A percentile compares a stretch with the other conserved stretches of the same genome.
Conservation (phyloP, 208 protist species). For the Wallacemonas sp. region DNA sequence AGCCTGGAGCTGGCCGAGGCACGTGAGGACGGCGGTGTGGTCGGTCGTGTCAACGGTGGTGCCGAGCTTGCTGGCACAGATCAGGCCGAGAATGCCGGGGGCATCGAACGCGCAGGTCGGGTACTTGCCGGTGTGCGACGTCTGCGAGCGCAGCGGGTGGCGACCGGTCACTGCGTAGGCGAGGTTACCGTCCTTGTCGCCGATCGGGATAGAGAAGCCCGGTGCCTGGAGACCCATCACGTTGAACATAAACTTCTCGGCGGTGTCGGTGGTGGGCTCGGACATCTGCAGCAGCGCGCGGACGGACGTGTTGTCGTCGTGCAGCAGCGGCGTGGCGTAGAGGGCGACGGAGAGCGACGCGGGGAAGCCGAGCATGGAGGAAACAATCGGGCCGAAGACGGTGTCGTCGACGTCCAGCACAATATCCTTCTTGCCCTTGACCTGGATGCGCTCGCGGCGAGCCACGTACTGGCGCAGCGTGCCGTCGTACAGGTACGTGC, state of each 20-base stretch:
- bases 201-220: slow-evolving; percentile 66
- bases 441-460: slow-evolving; percentile 48
- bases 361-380: slow-evolving; percentile 41
- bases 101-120: slow-evolving; percentile 36
- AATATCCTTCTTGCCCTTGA: slow-evolving; percentile 52
- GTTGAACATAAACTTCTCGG: slow-evolving; percentile 46
- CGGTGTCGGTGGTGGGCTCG: slow-evolving; percentile 38
- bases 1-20: background rate
- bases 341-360: slow-evolving; percentile 34
- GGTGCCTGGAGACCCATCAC: slow-evolving; percentile 41
- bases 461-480: slow-evolving; percentile 28
- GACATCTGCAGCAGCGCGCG: slow-evolving; percentile 36
- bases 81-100: slow-evolving; percentile 14
- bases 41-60: background rate
- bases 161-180: slow-evolving; percentile 52
- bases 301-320: slow-evolving; percentile 45
- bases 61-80: background rate
- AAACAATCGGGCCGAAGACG: slow-evolving; percentile 53
- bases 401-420: slow-evolving; percentile 52
- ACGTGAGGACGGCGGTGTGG: slow-evolving; percentile 11
- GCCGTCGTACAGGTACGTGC: slow-evolving; percentile 50
- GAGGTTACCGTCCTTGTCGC: slow-evolving; percentile 46
- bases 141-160: slow-evolving; percentile 34
- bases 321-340: slow-evolving; percentile 42
- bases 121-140: slow-evolving; percentile 48